Percentiles rank a stretch among this genome's conserved stretches.
These are phyloP conservation scores for Calonectria pseudoturangicola DNA, from an alignment of 2,329 filamentous ascomycete genomes.

Conservation along the genomic window DNA sequence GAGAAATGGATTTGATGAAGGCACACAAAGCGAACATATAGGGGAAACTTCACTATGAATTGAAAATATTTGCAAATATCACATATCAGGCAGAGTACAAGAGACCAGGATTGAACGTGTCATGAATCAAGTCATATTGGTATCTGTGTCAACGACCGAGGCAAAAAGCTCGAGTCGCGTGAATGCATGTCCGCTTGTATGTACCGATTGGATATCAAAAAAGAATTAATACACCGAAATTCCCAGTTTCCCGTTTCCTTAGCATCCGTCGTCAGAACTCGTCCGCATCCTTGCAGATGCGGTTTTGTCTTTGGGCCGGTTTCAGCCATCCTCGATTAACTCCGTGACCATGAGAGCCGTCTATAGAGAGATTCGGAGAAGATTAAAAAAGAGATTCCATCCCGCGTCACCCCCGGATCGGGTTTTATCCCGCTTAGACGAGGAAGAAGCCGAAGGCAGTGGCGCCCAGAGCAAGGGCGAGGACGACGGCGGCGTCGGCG, in stretches of 20 bases:
- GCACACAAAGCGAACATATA: neutral
- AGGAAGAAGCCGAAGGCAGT: constrained; percentile 52
- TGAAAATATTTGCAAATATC: constrained; percentile 5
- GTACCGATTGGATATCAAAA: constrained; percentile 30
- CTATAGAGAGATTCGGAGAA: constrained; percentile 12
- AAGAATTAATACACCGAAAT: constrained; percentile 24
- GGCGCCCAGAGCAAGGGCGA: constrained; percentile 50
- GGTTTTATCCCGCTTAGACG: constrained; percentile 36
- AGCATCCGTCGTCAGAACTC: constrained; percentile 12
- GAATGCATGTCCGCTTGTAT: constrained; percentile 30
- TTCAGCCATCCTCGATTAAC: neutral
- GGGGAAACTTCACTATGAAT: neutral
- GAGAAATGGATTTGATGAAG: neutral
- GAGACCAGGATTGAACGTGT: constrained; percentile 1
- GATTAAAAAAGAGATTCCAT: constrained; percentile 1
- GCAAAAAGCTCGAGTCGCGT: neutral
- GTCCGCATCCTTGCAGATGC: neutral
- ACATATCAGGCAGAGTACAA: constrained; percentile 8
- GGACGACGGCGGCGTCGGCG: constrained; percentile 45
- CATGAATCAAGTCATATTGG: constrained; percentile 24
- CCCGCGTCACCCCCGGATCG: neutral
- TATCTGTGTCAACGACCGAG: constrained; percentile 13
- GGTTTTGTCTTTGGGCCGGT: neutral
- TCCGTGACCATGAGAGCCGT: constrained; percentile 12
- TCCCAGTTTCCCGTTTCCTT: constrained; percentile 8